Evolutionary conservation across 1,284 basidiomycete genomes (phyloP).

Genomic region (Erythrobasidium hasegawianum): DNA sequence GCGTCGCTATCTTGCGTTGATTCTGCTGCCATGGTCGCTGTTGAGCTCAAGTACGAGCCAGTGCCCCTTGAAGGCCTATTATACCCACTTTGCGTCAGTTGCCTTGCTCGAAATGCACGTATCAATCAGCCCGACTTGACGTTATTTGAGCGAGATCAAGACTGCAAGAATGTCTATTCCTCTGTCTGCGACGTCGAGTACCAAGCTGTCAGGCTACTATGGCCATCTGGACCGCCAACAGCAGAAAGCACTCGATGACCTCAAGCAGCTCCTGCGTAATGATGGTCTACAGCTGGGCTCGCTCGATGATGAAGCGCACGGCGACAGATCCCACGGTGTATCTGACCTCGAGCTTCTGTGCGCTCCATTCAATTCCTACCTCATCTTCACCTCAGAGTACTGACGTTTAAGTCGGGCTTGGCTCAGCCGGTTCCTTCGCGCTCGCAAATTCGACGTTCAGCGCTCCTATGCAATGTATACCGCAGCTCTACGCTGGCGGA

Average conservation of each 20-base stretch:
- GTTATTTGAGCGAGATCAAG: too few relatives aligned
- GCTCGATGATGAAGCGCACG: conserved; percentile 8
- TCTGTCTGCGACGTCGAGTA: not conserved
- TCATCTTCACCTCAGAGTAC: too few relatives aligned
- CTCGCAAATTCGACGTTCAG: conserved; percentile 21
- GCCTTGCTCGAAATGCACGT: conserved; percentile 1
- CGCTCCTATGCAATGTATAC: conserved; percentile 19
- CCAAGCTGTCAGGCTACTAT: conserved; percentile 6
- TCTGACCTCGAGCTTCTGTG: conserved; percentile 28
- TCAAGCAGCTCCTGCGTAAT: conserved; percentile 10
- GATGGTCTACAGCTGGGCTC: not conserved
- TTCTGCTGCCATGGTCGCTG: not conserved
- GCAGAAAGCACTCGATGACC: conserved; percentile 15
- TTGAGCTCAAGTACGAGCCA: too few relatives aligned
- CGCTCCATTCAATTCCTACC: not conserved
- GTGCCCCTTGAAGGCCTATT: too few relatives aligned
- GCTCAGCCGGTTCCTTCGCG: conserved; percentile 27
- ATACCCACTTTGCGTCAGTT: not conserved
- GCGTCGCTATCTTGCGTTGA: not conserved
- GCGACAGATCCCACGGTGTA: not conserved
- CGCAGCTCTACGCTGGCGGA: conserved; percentile 13
- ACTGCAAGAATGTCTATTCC: not conserved
- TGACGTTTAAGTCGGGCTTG: too few relatives aligned
- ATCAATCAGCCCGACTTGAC: not conserved
- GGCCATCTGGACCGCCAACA: conserved; percentile 5